Evolutionary conservation across 495 filamentous ascomycete species (phyloP), one percentile per base, ranked within the genome.

Genomic region (Penicillium bovifimosum): DNA sequence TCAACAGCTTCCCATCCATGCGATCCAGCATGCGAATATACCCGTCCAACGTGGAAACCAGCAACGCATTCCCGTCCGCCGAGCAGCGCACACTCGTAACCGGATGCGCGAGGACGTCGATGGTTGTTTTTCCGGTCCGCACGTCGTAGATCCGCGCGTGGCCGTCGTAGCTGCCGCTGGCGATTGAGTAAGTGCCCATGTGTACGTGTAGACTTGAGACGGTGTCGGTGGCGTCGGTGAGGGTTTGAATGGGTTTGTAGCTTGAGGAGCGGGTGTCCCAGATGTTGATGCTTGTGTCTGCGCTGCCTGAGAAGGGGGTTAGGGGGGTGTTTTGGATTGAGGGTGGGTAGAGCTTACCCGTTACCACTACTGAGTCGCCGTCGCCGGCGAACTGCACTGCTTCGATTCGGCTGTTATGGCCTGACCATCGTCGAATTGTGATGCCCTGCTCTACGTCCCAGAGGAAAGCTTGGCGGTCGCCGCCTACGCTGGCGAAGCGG

Each of bases 401-500:
- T 66, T 97, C 95, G 31, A 98, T 75, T 24, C 89, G 72, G 14
- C 80, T 79, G 33, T 72, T 75, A 70, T 95, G 90, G 5, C 85
- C 88, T 27, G 74, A 76, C 75, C 91, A 95, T 28, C 92, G 77
- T 27, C 85, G 77, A 13, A 86, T 62, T 0, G 92, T 96, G 58
- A 72, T 71, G 8, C 85, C 89, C 5, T 86, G 85, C 5, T 82
- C 71, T 0, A 96, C 93, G 71, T 98, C 93, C 93, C 93, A 98
- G 14, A 95, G 78, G 63, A 96, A 95, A 5, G 95, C 88, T 58
- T 78, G 78, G 57, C 88, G 83, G 74, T 98, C 93, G 38, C 95
- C 93, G 63, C 93, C 93, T 3, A 83, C 80, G 36, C 82, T 87
- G 18, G 81, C 82, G 65, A 97, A 96, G 28, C 80, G 79, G 42